Evolutionary conservation across 306 rosid genomes (phyloP).

Genomic region (Lotus japonicus): DNA sequence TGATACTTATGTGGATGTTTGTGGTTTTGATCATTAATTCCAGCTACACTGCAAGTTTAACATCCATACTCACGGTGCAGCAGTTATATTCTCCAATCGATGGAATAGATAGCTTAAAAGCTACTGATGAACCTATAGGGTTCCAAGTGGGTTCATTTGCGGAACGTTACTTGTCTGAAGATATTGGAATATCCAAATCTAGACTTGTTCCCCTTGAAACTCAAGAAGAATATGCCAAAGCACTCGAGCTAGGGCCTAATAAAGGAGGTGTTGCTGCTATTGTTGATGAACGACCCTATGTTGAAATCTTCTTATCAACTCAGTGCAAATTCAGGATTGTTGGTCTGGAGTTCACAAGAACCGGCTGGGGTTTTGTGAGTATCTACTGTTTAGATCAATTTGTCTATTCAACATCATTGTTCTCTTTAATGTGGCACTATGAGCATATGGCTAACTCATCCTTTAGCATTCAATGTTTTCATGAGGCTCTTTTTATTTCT

Average conservation of each 20-base stretch:
- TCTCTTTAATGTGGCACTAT: background rate
- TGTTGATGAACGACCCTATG: constrained; percentile 74
- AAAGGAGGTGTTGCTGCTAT: constrained; percentile 93
- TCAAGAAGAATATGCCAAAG: constrained; percentile 70
- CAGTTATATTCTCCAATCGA: constrained; percentile 61
- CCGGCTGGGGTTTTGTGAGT: constrained; percentile 99
- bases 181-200: constrained; percentile 63
- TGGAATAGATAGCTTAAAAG: constrained; percentile 76
- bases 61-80: constrained; percentile 97
- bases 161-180: constrained; percentile 62
- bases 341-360: constrained; percentile 94
- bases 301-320: constrained; percentile 72
- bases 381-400: constrained; percentile 15
- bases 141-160: constrained; percentile 90
- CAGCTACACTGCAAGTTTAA: constrained; percentile 98
- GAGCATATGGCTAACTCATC: background rate
- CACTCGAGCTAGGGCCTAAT: constrained; percentile 68
- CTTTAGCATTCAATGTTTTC: background rate
- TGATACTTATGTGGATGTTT: constrained; percentile 84
- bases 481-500: background rate
- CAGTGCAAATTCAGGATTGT: constrained; percentile 79
- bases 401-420: background rate
- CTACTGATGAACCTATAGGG: constrained; percentile 62
- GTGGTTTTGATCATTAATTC: constrained; percentile 93
- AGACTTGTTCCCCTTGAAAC: constrained; percentile 78